phyloP scores from a whole-genome alignment of 371 early-diverging fungal species.

The Haplosporangium sp. region DNA sequence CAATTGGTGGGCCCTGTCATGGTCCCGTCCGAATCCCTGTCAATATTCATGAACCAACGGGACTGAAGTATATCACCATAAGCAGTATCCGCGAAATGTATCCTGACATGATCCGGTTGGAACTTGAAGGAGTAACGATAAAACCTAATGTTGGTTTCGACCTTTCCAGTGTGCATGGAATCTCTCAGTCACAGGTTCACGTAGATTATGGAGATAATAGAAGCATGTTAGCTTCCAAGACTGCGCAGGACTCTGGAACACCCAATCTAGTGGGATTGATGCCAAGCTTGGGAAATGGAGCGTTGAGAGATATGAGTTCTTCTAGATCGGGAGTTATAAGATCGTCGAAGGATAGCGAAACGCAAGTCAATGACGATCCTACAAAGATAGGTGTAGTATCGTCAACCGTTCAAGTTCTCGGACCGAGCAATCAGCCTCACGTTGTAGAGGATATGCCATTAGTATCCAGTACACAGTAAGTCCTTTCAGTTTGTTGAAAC shows the following conservation, averaged over 20 bases:
- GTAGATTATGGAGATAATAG: not conserved
- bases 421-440: no score
- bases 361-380: no score
- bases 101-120: slow-evolving; percentile 11
- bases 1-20: slow-evolving; percentile 4
- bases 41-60: slow-evolving; percentile 11
- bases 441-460: not conserved
- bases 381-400: no score
- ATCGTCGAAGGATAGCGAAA: no score
- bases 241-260: not conserved
- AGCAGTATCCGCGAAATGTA: slow-evolving; percentile 4
- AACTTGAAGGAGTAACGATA: slow-evolving; percentile 2
- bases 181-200: not conserved
- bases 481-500: not conserved
- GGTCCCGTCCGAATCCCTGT: slow-evolving; percentile 9
- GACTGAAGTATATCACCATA: slow-evolving; percentile 11
- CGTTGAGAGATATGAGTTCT: no score
- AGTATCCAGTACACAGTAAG: not conserved
- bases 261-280: not conserved
- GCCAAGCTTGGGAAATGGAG: not conserved
- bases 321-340: no score
- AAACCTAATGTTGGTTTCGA: slow-evolving; percentile 2
- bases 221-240: not conserved
- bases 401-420: no score
- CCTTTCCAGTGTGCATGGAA: not conserved